Base-by-base conservation (phyloP, 139 green algal species). In the Chara braunii region DNA sequence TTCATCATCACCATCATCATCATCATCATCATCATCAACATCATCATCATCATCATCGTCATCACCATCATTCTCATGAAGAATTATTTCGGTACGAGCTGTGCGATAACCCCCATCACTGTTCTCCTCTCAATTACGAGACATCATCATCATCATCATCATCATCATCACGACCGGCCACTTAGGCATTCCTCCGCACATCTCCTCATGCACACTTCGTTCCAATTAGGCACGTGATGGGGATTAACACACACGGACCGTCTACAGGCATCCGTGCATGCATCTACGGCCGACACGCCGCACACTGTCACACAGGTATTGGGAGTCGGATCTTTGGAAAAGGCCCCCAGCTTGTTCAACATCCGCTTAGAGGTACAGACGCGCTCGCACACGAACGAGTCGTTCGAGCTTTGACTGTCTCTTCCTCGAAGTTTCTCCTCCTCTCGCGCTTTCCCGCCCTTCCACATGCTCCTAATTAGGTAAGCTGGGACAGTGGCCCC, bases 141-240 rank as follows among this genome's bases (percentile, higher is more conserved):
- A n/a, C n/a, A n/a, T n/a, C n/a, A n/a, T n/a, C n/a, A n/a, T n/a
- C n/a, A n/a, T n/a, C n/a, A n/a, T n/a, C n/a, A n/a, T n/a, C n/a
- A n/a, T n/a, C n/a, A n/a, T n/a, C n/a, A n/a, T n/a, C n/a, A n/a
- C n/a, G n/a, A n/a, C n/a, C n/a, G n/a, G n/a, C n/a, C n/a, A n/a
- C n/a, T 62, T 14, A 88, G 33, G 72, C 90, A 96, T 68, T 96
- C 90, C 12, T 78, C 64, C 29, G 75, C 85, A 75, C 90, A 96
- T 8, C 86, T 67, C 35, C 83, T 82, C 1, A 94, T 54, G 72
- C 90, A 96, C 6, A 85, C 54, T 7, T 96, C 89, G 52, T 96
- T 95, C 90, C 90, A 96, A 1, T 84, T 87, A n/a, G 90, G 90
- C 35, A 96, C 88, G 36, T 95, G 85, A 75, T 95, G 90, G 59